These are phyloP conservation scores for Colletotrichum musae DNA, from an alignment of 2,329 filamentous ascomycete species.

Conservation along the genomic window DNA sequence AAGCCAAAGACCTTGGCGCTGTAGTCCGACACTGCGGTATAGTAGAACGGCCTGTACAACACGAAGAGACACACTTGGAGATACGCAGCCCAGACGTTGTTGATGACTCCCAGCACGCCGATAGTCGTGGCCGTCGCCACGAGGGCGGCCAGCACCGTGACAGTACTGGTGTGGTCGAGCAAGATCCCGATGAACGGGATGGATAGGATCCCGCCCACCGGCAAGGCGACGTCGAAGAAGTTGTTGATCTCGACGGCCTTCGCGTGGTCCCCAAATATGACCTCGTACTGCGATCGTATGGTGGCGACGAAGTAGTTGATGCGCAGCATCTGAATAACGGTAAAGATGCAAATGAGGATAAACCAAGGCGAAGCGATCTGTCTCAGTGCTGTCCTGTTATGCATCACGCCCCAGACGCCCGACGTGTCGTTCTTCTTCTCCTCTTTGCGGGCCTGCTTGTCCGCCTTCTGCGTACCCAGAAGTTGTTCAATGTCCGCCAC, in stretches of 20 bases:
- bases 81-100: slow-evolving; percentile 79
- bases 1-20: slow-evolving; percentile 94
- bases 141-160: slow-evolving; percentile 78
- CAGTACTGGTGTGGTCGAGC: slow-evolving; percentile 82
- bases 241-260: slow-evolving; percentile 81
- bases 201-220: slow-evolving; percentile 85
- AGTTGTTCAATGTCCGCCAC: slow-evolving; percentile 81
- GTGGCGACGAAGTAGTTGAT: slow-evolving; percentile 97
- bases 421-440: slow-evolving; percentile 78
- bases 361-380: slow-evolving; percentile 90
- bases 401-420: slow-evolving; percentile 90
- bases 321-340: slow-evolving; percentile 80
- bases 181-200: slow-evolving; percentile 89
- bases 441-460: slow-evolving; percentile 76
- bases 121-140: slow-evolving; percentile 81
- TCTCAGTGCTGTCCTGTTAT: slow-evolving; percentile 76
- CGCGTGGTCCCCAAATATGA: slow-evolving; percentile 74
- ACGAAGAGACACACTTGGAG: slow-evolving; percentile 85
- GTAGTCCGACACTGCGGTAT: slow-evolving; percentile 92
- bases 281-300: slow-evolving; percentile 84
- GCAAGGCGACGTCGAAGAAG: slow-evolving; percentile 85
- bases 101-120: slow-evolving; percentile 82
- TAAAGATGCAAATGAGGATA: slow-evolving; percentile 85
- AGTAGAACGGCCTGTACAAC: slow-evolving; percentile 89
- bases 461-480: slow-evolving; percentile 74